Evolutionary conservation across 768 basidiomycete genomes (phyloP), one percentile per base, ranked within the genome.

Genomic region (Mycena sanguinolenta): DNA sequence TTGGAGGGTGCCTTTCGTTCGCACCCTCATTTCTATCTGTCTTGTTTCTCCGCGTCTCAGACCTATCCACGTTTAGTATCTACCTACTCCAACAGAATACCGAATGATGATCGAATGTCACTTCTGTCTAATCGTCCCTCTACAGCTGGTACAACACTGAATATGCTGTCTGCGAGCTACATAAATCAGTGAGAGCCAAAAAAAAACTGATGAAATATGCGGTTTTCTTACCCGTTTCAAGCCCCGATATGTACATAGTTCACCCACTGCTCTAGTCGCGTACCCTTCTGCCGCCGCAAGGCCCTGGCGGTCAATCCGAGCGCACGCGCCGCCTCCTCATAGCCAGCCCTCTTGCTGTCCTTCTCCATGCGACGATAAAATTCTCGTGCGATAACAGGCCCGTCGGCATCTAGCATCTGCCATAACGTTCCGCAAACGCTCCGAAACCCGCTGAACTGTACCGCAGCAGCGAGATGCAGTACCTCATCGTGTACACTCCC

Each of bases 191-290:
- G 36, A 6, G 36, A 38, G 36, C 36, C 36, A n/a, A n/a, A 38
- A 14, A 38, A 38, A 38, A 38, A 38, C 36, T 38, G 36, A 38
- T 38, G 36, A 38, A 7, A 38, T 38, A 38, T 38, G 36, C 14
- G 36, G 36, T 38, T 38, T 38, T 38, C 36, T 38, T 38, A 38
- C 36, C 36, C 36, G 36, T 6, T 38, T 59, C 42, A 59, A 28
- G 27, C 42, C 12, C 59, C 59, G 21, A 60, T 60, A 34, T 60
- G 59, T 21, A 60, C 44, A n/a, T 46, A 60, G 25, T 60, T 60
- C 2, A 23, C 23, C 59, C 59, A 60, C 16, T n/a, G 59, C 28
- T 49, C 44, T 9, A 49, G 30, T 38, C 36, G 36, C 36, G 14
- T 38, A 14, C 36, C 36, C 36, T 38, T 38, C 36, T 38, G 36